phyloP scores from a whole-genome alignment of 192 early-diverging fungal genomes.

The Backusella psychrophila region DNA sequence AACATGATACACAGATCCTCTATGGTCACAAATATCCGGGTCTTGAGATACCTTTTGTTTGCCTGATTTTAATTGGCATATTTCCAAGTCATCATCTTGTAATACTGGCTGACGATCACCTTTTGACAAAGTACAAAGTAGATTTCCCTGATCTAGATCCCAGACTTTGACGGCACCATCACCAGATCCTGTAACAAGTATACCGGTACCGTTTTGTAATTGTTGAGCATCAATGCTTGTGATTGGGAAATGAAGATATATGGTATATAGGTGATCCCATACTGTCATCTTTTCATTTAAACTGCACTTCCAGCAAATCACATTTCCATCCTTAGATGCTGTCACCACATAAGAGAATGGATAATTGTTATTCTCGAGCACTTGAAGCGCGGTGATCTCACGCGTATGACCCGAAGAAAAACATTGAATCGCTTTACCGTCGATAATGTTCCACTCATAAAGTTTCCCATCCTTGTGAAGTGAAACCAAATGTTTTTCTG shows the following conservation, averaged over 20 bases:
- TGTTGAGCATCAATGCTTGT: slow-evolving; percentile 15
- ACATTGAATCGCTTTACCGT: slow-evolving; percentile 25
- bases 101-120: background rate
- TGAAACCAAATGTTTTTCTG: slow-evolving; percentile 26
- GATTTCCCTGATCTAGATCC: slow-evolving; percentile 22
- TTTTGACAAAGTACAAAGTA: slow-evolving; percentile 21
- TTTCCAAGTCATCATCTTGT: background rate
- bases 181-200: slow-evolving; percentile 25
- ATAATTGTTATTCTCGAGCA: background rate
- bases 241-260: slow-evolving; percentile 16
- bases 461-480: slow-evolving; percentile 26
- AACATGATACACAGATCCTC: slow-evolving; percentile 16
- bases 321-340: slow-evolving; percentile 26
- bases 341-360: slow-evolving; percentile 20
- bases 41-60: background rate
- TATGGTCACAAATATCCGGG: slow-evolving; percentile 10
- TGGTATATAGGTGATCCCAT: slow-evolving; percentile 28
- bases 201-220: slow-evolving; percentile 19
- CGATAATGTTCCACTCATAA: slow-evolving; percentile 27
- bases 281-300: background rate
- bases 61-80: background rate
- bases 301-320: slow-evolving; percentile 27
- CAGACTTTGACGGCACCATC: slow-evolving; percentile 34
- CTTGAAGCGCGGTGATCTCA: slow-evolving; percentile 16
- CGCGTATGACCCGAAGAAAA: slow-evolving; percentile 16